Evolutionary conservation across 345 rosid genomes (phyloP).

Genomic region (Theobroma cacao): DNA sequence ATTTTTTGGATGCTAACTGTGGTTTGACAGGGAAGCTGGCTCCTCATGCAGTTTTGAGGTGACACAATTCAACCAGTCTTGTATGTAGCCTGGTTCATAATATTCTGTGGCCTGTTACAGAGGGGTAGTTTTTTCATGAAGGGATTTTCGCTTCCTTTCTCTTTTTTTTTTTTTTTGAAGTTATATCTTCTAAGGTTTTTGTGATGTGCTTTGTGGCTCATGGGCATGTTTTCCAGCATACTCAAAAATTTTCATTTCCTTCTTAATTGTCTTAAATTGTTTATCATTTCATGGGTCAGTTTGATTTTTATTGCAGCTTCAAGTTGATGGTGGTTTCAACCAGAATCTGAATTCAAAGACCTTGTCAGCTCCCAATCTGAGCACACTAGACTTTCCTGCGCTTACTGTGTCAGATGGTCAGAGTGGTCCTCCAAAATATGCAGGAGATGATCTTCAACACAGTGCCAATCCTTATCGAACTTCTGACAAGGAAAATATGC

Average conservation of each 20-base stretch:
- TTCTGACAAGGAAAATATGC: conserved; percentile 67
- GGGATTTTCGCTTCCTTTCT: not conserved
- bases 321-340: conserved; percentile 78
- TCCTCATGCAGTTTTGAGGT: conserved; percentile 16
- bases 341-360: conserved; percentile 70
- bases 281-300: conserved; percentile 15
- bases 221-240: not conserved
- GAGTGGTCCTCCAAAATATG: conserved; percentile 52
- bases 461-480: conserved; percentile 56
- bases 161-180: not conserved
- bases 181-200: not conserved
- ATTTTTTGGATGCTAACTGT: conserved; percentile 15
- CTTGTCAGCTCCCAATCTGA: conserved; percentile 69
- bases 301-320: conserved; percentile 60
- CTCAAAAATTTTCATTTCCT: not conserved
- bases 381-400: conserved; percentile 82
- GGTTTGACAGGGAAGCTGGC: conserved; percentile 30
- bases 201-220: not conserved
- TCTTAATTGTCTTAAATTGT: not conserved
- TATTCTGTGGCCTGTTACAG: conserved; percentile 9
- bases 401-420: conserved; percentile 61
- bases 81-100: conserved; percentile 1
- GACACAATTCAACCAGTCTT: conserved; percentile 10
- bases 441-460: conserved; percentile 70
- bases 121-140: conserved; percentile 9